Base-by-base conservation (phyloP, 306 rosid genomes). In the Mucuna pruriens region DNA sequence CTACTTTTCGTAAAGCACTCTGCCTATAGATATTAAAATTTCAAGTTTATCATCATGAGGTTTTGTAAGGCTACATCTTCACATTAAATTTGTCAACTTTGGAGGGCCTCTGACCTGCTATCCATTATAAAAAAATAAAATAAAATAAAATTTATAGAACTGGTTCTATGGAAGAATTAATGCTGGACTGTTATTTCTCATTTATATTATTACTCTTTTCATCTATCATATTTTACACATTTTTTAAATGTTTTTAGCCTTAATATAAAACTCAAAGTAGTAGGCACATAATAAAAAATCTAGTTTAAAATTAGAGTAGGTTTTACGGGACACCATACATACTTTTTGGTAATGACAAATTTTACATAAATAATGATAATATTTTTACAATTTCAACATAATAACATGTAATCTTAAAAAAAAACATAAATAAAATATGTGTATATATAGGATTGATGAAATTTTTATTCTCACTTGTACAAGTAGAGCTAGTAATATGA, bases 71-170 rank as follows among this genome's bases (percentile, higher is more conserved):
- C 15, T 52, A 20, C 69, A 42, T 42, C 44, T 40, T 15, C 23
- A 1, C 68, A 57, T 16, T 48, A 75, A 75, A 58, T 12, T 39
- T 75, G 80, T 75, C 80, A 60, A 60, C 71, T 52, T 60, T 75
- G 57, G 19, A 26, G 60, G 71, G 42, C 40, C 13, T 55, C 55
- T 39, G 40, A 15, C 5, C 76, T 49, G 58, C n/a, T 33, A 40
- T 42, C 11, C 70, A 39, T 13, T 26, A 34, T 57, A 33, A 6
- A 5, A 0, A n/a, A 67, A 39, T 3, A 34, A 2, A 15, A 63
- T 0, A 42, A 46, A 3, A 46, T 17, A 46, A 11, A 15, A n/a
- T 0, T 1, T 6, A 3, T 48, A 48, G 42, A 9, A 38, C 42
- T 38, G 15, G 48, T 9, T 44, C 48, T 44, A 44, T 44, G 7